phyloP scores from a whole-genome alignment of 164 flowering plant species.

The Tetrastigma voinierianum region DNA sequence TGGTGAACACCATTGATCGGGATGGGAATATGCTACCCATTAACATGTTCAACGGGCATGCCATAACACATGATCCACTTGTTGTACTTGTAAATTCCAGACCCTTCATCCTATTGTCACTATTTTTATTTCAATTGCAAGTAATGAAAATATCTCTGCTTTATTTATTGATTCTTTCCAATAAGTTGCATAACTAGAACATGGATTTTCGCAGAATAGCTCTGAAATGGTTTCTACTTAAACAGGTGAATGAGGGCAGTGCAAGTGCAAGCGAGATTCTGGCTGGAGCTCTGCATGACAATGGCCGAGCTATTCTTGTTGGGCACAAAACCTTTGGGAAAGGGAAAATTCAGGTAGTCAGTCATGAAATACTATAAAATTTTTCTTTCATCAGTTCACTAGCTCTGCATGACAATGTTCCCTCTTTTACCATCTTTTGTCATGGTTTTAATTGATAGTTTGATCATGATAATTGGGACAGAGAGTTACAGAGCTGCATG shows the following conservation, averaged over 20 bases:
- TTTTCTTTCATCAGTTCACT: no score
- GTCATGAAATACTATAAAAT: no score
- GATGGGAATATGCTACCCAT: slow-evolving; percentile 81
- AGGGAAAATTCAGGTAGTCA: slow-evolving; percentile 90
- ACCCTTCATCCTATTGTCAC: not conserved
- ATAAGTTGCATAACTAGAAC: no score
- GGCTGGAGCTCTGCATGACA: slow-evolving; percentile 97
- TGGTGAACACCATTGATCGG: slow-evolving; percentile 89
- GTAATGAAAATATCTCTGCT: not conserved
- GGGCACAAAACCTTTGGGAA: slow-evolving; percentile 94
- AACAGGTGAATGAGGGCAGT: slow-evolving; percentile 94
- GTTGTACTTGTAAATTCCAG: slow-evolving; percentile 77
- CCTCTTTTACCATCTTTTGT: no score
- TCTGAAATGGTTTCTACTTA: not conserved
- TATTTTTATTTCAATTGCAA: no score
- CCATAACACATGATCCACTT: slow-evolving; percentile 90
- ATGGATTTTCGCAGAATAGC: no score
- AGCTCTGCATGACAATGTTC: no score
- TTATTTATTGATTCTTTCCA: not conserved
- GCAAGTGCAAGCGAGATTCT: slow-evolving; percentile 98
- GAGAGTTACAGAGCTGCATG: slow-evolving; percentile 96
- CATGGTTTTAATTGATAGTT: no score
- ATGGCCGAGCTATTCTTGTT: slow-evolving; percentile 87
- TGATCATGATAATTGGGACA: slow-evolving; percentile 18
- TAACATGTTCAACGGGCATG: slow-evolving; percentile 83